phyloP scores from a whole-genome alignment of 495 filamentous ascomycete species.

The Aspergillus campestris region DNA sequence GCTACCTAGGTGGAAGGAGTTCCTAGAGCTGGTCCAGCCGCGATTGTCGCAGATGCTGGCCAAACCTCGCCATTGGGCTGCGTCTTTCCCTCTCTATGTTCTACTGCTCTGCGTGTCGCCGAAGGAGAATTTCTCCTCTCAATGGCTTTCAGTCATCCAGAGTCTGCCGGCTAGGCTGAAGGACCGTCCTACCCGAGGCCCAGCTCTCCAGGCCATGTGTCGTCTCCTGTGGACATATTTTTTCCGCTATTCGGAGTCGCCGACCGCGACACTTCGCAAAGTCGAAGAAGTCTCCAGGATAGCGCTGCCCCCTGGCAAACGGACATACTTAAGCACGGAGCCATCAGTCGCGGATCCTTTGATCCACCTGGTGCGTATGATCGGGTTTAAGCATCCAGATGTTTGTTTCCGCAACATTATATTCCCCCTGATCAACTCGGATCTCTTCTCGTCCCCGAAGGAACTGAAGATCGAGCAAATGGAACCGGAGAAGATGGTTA shows the following conservation, averaged over 20 bases:
- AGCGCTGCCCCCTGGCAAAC: slow-evolving; percentile 69
- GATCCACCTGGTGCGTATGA: slow-evolving; percentile 88
- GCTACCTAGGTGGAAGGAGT: slow-evolving; percentile 75
- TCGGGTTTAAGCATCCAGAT: slow-evolving; percentile 89
- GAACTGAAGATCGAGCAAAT: slow-evolving; percentile 86
- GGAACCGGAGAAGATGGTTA: slow-evolving; percentile 91
- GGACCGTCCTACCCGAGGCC: slow-evolving; percentile 69
- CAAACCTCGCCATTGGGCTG: slow-evolving; percentile 85
- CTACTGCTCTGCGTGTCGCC: slow-evolving; percentile 81
- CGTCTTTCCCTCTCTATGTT: slow-evolving; percentile 77
- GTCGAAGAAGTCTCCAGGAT: slow-evolving; percentile 80
- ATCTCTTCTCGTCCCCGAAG: slow-evolving; percentile 64
- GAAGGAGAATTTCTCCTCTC: slow-evolving; percentile 68
- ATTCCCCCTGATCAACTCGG: slow-evolving; percentile 89
- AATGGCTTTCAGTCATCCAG: slow-evolving; percentile 76
- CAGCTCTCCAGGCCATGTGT: slow-evolving; percentile 80
- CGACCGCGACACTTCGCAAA: slow-evolving; percentile 60
- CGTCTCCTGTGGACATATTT: slow-evolving; percentile 95
- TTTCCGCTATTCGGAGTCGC: slow-evolving; percentile 69
- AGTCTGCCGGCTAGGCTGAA: slow-evolving; percentile 71
- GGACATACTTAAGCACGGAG: slow-evolving; percentile 71
- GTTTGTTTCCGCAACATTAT: slow-evolving; percentile 86
- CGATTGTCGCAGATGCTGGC: slow-evolving; percentile 72
- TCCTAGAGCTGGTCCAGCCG: slow-evolving; percentile 65
- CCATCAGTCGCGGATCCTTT: slow-evolving; percentile 75